Percentiles rank a stretch among this genome's conserved stretches.
Conservation (phyloP, 495 filamentous ascomycete genomes). For the Tuber melanosporum region DNA sequence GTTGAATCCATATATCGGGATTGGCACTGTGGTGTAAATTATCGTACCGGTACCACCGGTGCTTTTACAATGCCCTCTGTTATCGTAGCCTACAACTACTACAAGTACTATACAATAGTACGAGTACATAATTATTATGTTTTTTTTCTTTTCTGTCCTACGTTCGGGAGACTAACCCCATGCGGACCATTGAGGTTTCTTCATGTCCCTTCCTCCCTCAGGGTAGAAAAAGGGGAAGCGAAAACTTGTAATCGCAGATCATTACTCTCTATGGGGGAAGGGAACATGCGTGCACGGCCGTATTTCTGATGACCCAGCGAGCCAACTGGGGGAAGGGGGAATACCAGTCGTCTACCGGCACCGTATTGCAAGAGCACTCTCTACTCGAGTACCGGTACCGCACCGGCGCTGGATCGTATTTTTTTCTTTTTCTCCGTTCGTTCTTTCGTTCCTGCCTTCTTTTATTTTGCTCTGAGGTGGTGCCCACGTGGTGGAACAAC, state of each 20-base stretch:
- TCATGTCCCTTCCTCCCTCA: not conserved
- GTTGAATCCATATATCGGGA: not conserved
- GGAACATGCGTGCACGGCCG: not conserved
- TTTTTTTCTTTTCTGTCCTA: not conserved
- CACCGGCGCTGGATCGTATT: not conserved
- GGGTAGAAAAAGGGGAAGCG: not conserved
- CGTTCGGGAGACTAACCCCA: not conserved
- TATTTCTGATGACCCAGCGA: not conserved
- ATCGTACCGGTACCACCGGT: not conserved
- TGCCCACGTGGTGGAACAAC: not conserved
- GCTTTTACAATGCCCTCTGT: not conserved
- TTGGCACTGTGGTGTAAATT: not conserved
- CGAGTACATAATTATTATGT: too few relatives aligned
- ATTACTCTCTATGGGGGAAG: not conserved
- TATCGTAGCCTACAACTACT: too few relatives aligned
- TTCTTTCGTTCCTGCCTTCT: not conserved
- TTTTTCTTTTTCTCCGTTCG: not conserved
- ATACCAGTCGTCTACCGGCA: not conserved
- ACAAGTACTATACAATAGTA: too few relatives aligned
- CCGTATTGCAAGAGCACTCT: not conserved
- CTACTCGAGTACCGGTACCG: too few relatives aligned
- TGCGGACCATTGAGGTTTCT: not conserved
- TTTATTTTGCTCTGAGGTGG: not conserved
- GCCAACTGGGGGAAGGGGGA: not conserved
- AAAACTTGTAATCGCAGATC: not conserved